Base-by-base conservation (phyloP, 805 yeast genomes). In the Metschnikowia koreensis region DNA sequence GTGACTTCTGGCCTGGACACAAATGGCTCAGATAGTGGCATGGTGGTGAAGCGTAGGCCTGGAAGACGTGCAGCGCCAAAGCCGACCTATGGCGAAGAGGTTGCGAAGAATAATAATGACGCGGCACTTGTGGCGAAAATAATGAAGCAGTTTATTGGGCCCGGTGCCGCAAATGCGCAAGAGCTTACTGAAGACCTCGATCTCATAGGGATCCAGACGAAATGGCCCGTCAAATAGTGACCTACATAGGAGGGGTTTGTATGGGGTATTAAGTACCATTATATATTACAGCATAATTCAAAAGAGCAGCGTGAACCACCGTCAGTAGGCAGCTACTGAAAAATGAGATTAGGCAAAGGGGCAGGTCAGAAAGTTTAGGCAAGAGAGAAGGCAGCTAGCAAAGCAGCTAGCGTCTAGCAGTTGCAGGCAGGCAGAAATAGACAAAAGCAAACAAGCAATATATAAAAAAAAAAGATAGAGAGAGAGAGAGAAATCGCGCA, bases 1-100 rank as follows among this genome's bases (percentile, higher is more conserved):
- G 62, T 52, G 39, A 70, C 77, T 1, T 70, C 76, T 7, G 79
- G 77, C 0, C 71, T 76, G 0, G 79, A 74, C 50, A 66, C 75
- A 1, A 69, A 67, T 47, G 60, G 53, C 7, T 51, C 60, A 6
- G 60, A 57, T 11, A 47, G 49, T n/a, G 47, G 58, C 0, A 48
- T 54, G 13, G 51, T 59, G 1, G 49, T 62, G 33, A 61, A 66
- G 26, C 69, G 71, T 52, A 62, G 77, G 56, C 67, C 77, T 44
- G 76, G 77, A 8, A 63, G 78, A 58, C 62, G 77, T 49, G 67
- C 70, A 10, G 64, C 63, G 1, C 61, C 59, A 12, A 51, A 57
- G 12, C 58, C 60, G 6, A 48, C 52, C 8, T 51, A 50, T n/a
- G 56, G 58, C 2, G 62, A 57, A n/a, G 60, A 56, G n/a, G 47